Conservation (phyloP, 257 asterid species). For the Lavandula angustifolia region DNA sequence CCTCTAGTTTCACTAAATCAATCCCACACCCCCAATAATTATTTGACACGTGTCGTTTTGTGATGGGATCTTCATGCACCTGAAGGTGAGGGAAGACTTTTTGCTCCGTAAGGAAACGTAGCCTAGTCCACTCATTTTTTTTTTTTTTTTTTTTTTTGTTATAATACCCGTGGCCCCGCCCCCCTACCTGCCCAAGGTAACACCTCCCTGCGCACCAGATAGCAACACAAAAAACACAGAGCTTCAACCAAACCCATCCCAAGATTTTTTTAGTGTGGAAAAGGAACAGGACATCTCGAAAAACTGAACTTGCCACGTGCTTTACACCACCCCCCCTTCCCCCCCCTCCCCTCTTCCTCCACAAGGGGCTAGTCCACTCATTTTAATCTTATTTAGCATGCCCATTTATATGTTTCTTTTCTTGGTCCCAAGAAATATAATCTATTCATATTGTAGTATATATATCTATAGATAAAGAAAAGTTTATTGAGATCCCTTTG, state of each 20-base stretch:
- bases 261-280: too few species aligned
- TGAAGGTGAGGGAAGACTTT: not conserved
- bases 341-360: too few species aligned
- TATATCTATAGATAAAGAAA: not conserved
- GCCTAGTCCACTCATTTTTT: slow-evolving; percentile 39
- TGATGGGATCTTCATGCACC: slow-evolving; percentile 26
- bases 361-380: slow-evolving; percentile 44
- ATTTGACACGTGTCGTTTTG: slow-evolving; percentile 25
- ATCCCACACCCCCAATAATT: not conserved
- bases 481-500: slow-evolving; percentile 10
- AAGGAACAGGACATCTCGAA: too few species aligned
- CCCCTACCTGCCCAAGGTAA: too few species aligned
- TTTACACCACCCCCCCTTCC: too few species aligned
- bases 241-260: too few species aligned
- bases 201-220: too few species aligned
- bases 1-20: not conserved
- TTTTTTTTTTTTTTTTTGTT: too few species aligned
- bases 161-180: too few species aligned
- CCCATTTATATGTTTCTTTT: slow-evolving; percentile 32
- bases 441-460: slow-evolving; percentile 23
- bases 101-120: slow-evolving; percentile 33
- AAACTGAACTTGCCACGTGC: too few species aligned
- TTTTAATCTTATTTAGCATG: slow-evolving; percentile 21
- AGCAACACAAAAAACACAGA: too few species aligned
- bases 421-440: slow-evolving; percentile 31